Base-by-base conservation (phyloP, 495 filamentous ascomycete species). In the Penicillium ucsense region DNA sequence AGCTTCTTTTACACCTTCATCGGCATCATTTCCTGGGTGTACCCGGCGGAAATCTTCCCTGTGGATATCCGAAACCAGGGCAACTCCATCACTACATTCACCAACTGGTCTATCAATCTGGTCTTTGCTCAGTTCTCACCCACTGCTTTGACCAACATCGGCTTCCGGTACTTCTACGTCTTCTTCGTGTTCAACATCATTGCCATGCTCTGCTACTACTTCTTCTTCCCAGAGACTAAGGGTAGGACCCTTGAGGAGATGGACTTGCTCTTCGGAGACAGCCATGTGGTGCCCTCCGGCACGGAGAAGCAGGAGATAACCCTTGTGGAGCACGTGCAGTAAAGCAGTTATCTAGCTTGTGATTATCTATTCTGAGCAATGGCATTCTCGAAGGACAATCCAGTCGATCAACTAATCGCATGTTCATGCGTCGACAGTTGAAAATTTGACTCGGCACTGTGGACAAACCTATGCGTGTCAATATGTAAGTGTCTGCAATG, bases 31-130 rank as follows among this genome's bases (percentile, higher is more conserved):
- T 72, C 71, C 11, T 77, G 73, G 68, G 66, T 75, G 30, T 76
- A 75, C 47, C 71, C 72, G 39, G 77, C 79, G n/a, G 74, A 79
- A 60, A 74, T 79, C 35, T 76, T 76, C 63, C 75, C 73, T 2
- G 63, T 73, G 5, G 68, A 75, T 45, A 65, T 76, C 8, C 69
- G 75, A 38, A 69, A 65, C 29, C 71, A 71, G 40, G 73, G 69
- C 6, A 77, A 76, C 48, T 63, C 72, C 8, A 45, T 79, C 9
- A 65, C 73, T 4, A 75, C 75, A 7, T 64, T 73, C 43, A 70
- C 69, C 4, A 75, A 77, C 57, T 77, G 75, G 62, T 69, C 67
- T 20, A 60, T 74, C 2, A 76, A 74, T 47, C 51, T 76, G 40
- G 49, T 78, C 10, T 75, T 78, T 46, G 74, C 70, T 0, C 76